Base-by-base conservation (phyloP, 495 filamentous ascomycete genomes). In the Chaetomidium leptoderma region DNA sequence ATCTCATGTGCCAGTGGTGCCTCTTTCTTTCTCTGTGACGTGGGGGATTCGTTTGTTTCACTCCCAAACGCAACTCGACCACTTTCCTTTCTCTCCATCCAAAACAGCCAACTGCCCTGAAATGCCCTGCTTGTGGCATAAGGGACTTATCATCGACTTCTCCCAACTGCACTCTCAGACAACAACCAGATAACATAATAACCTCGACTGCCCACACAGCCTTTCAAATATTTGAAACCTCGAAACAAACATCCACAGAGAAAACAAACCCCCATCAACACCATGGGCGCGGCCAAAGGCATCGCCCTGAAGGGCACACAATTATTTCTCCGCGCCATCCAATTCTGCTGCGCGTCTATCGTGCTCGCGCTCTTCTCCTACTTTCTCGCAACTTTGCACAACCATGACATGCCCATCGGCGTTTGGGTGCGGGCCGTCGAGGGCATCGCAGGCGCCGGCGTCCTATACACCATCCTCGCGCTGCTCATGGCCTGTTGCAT, bases 331-430 rank as follows among this genome's bases (percentile, higher is more conserved):
- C 86, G 88, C 58, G 63, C 74, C 44, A 70, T 95, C n/a, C 79
- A 90, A 63, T 87, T 92, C 72, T 76, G 83, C 66, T 86, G 81
- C 65, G 76, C 83, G 26, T 85, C 77, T 55, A 75, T 93, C 55
- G 81, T 92, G 54, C 79, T 95, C 47, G 89, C 83, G 66, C 83
- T 95, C 59, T 92, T 86, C 79, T 89, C 86, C 26, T 95, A 88
- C 72, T 86, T 84, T 75, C 76, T 88, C 26, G 77, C 82, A 1
- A 71, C 77, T 23, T 83, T 90, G 11, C 53, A 77, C 47, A 76
- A 81, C 60, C 80, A 87, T 70, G 59, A 82, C 61, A 66, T 82
- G 21, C 40, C 62, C 35, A 89, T 91, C 63, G 74, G 78, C 4
- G 81, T 68, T 61, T 88, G 82, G 77, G 72, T 85, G 51, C 83